Percentiles rank a stretch among this genome's conserved stretches.
These are phyloP conservation scores for Pythium brassicae DNA, from an alignment of 352 stramenopile genomes.

Conservation along the genomic window DNA sequence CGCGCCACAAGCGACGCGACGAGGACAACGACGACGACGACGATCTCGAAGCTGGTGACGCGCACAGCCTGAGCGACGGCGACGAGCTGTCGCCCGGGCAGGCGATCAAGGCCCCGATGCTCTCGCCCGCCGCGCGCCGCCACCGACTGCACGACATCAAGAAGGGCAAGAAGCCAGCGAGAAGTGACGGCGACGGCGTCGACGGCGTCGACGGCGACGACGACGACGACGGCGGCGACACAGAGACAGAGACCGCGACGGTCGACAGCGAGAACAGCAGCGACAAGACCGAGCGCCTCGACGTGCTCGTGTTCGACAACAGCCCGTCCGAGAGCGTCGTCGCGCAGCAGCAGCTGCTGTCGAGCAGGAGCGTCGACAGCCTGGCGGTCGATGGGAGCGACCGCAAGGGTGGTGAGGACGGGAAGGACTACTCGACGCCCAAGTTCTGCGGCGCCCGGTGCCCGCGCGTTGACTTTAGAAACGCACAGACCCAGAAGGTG, in stretches of 20 bases:
- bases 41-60: too few relatives aligned
- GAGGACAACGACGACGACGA: conserved; percentile 4
- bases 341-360: conserved; percentile 43
- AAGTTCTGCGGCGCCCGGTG: conserved; percentile 41
- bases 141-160: conserved; percentile 7
- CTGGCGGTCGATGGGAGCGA: conserved; percentile 5
- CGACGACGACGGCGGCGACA: too few relatives aligned
- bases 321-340: conserved; percentile 57
- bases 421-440: conserved; percentile 10
- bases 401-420: conserved; percentile 1
- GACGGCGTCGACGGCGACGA: conserved; percentile 6
- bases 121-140: conserved; percentile 3
- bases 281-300: conserved; percentile 7
- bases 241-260: conserved; percentile 30
- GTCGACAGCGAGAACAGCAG: conserved; percentile 21
- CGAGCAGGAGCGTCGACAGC: conserved; percentile 17
- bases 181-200: conserved; percentile 6
- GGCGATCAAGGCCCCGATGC: conserved; percentile 10
- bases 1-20: background rate
- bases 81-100: conserved; percentile 3
- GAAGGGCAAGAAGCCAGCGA: background rate
- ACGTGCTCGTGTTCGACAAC: conserved; percentile 24
- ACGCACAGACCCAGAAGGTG: conserved; percentile 75
- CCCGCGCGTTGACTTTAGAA: conserved; percentile 59
- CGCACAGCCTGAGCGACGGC: conserved; percentile 4